Base-by-base conservation (phyloP, 352 stramenopile species). In the Globisporangium takayamanum region DNA sequence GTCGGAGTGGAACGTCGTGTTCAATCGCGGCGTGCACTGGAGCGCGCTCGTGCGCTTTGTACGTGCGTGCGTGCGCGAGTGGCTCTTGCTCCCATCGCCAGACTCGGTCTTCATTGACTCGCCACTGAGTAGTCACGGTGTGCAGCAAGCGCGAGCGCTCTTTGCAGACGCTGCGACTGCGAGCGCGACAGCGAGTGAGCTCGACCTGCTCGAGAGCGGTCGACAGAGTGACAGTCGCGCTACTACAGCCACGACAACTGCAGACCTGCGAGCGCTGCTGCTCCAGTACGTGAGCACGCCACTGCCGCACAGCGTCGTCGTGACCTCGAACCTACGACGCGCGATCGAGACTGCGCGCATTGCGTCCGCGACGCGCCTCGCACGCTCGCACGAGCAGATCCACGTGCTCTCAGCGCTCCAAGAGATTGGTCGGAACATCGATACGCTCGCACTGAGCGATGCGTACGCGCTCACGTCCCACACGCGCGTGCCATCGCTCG, bases 1-100 rank as follows among this genome's bases (percentile, higher is more conserved):
- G 69, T 94, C 83, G 47, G 79, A 92, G 62, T 95, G 87, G 87
- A 96, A 96, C 63, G 75, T 87, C 52, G 68, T 94, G 41, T 96
- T 96, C 56, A 96, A 96, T 59, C 87, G 87, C 46, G 81, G 84
- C 39, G 28, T 84, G 2, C 74, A 72, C 58, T 69, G 73, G 47
- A 63, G 66, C 11, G 70, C 68, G n/a, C 46, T 82, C 7, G 55
- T 76, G 51, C 67, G 60, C 48, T 68, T 95, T 37, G 39, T 86
- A 5, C 78, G 72, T 26, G 73, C 85, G 0, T 59, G 92, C 6
- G 63, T 72, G 37, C 70, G 72, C 22, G 87, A 96, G 64, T 89
- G 80, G 69, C 69, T 88, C 15, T 53, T 91, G 66, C 63, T 88
- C 1, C 72, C 77, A 3, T 88, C 83, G 20, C 59, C 57, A 18